Conservation (phyloP, 495 filamentous ascomycete genomes). For the Aspergillus incahuasiensis region DNA sequence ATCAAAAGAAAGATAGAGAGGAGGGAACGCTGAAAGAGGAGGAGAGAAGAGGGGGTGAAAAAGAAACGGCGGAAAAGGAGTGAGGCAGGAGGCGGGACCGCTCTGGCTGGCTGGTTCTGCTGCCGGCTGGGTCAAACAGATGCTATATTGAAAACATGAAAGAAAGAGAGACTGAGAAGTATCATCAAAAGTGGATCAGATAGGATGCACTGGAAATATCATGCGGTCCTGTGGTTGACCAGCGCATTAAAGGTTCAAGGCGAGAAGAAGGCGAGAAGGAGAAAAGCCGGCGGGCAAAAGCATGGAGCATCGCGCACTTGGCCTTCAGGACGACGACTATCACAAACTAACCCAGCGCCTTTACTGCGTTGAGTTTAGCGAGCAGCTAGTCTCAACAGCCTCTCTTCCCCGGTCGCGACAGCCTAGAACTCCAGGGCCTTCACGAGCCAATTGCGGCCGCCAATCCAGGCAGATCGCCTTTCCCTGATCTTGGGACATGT, state of each 20-base stretch:
- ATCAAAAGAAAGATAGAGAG: constrained; percentile 9
- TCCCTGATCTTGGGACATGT: constrained; percentile 12
- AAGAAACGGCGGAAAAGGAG: constrained; percentile 15
- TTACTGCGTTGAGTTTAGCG: constrained; percentile 11
- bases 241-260: background rate
- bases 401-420: constrained; percentile 9
- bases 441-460: constrained; percentile 12
- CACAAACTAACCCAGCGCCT: constrained; percentile 4
- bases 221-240: background rate
- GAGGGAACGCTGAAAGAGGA: constrained; percentile 14
- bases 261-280: constrained; percentile 6
- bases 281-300: background rate
- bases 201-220: background rate
- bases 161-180: background rate
- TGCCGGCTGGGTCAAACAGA: background rate
- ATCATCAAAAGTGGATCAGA: constrained; percentile 2
- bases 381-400: constrained; percentile 7
- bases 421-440: constrained; percentile 10
- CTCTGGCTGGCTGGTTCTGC: background rate
- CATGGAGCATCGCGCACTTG: background rate
- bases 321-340: background rate
- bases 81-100: constrained; percentile 10
- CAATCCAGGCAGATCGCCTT: constrained; percentile 5
- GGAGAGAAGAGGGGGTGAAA: constrained; percentile 7
- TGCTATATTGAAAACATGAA: background rate